Base-by-base conservation (phyloP, 2,329 filamentous ascomycete genomes). In the Cordyceps fumosorosea region DNA sequence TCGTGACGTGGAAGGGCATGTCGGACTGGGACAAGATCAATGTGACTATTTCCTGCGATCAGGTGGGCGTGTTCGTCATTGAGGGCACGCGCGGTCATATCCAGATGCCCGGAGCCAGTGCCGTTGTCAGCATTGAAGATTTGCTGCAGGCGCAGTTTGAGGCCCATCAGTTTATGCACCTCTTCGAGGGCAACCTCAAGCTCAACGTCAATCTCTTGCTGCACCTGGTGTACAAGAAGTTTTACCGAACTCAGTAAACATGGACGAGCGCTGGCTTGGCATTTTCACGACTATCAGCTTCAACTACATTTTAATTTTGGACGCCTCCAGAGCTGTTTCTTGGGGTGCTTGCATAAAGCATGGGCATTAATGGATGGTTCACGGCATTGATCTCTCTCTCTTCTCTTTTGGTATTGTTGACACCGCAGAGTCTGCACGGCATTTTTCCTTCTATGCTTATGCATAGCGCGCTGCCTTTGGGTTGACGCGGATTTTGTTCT, bases 201-300 rank as follows among this genome's bases (percentile, higher is more conserved):
- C 84, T 99, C 71, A 98, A 98, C 75, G 95, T 99, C 71, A 99
- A 99, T 79, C 76, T 99, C 71, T 86, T 99, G 77, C 81, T 99
- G 80, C 95, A 99, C 82, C 81, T 98, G 75, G 84, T 99, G 68
- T 98, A 98, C 81, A 96, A 96, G 84, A 99, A 99, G 82, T 99
- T 99, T 76, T 99, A 99, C 74, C 80, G 86, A 65, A 88, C 86
- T 64, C 85, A 88, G 70, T 87, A 77, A 77, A 32, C 20, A 22
- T 20, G 20, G 22, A 44, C 42, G 40, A 24, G n/a, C 10, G 3
- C 10, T 26, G 48, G 40, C 20, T 42, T 56, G 20, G 48, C 12
- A 5, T 32, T 45, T 20, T 60, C 45, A 32, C 26, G n/a, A 26
- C 44, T 34, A 11, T 22, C 44, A 29, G 48, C 62, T 61, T 63